phyloP scores from a whole-genome alignment of 768 basidiomycete genomes.

The Pleurotus citrinopileatus region DNA sequence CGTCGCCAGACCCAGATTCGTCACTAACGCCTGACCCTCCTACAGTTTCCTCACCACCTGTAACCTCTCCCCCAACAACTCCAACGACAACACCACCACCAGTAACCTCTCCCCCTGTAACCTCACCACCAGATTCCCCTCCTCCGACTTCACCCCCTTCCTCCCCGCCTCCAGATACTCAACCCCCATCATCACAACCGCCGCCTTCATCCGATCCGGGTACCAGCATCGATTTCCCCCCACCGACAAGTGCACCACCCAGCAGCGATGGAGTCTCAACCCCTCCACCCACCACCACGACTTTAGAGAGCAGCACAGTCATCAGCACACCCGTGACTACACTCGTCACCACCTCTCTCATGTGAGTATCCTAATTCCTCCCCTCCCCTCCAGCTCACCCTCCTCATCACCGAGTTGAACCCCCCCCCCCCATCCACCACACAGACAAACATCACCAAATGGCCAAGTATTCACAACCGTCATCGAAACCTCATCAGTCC shows the following conservation, averaged over 20 bases:
- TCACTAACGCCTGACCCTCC: neutral
- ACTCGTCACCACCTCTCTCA: neutral
- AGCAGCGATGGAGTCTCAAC: neutral
- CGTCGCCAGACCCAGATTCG: neutral
- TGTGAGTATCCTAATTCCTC: neutral
- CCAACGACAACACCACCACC: neutral
- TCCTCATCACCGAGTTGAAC: too few relatives aligned
- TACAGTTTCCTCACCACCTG: neutral
- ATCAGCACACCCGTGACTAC: neutral
- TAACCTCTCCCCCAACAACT: neutral
- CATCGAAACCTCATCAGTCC: constrained; percentile 22
- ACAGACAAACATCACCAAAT: constrained; percentile 16
- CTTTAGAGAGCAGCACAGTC: neutral
- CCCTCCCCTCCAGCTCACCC: neutral
- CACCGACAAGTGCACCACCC: neutral
- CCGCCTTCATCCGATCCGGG: neutral
- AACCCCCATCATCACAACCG: neutral
- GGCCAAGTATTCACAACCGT: constrained; percentile 28
- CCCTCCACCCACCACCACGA: neutral
- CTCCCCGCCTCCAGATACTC: neutral
- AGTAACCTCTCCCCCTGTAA: neutral
- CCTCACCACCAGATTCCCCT: neutral
- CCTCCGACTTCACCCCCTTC: neutral
- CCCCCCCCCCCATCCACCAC: too few relatives aligned
- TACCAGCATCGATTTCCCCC: neutral